These are phyloP conservation scores for Schwanniomyces occidentalis DNA, from an alignment of 805 yeast species.

Conservation along the genomic window DNA sequence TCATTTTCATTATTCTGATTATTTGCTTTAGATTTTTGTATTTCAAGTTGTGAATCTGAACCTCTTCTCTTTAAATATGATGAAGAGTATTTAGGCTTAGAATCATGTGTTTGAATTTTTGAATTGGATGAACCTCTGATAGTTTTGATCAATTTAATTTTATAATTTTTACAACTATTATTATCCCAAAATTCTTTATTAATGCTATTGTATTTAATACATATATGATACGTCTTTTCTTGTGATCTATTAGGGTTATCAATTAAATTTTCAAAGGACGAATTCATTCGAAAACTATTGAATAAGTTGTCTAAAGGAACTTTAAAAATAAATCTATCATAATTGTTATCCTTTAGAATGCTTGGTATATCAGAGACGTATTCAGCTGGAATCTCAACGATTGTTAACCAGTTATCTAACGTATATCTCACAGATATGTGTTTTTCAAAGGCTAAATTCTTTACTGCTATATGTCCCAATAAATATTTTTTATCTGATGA, in stretches of 20 bases:
- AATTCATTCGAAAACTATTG: constrained; percentile 23
- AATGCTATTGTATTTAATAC: constrained; percentile 54
- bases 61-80: constrained; percentile 33
- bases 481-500: constrained; percentile 58
- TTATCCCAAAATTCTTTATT: constrained; percentile 76
- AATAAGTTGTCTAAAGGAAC: constrained; percentile 50
- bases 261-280: constrained; percentile 4
- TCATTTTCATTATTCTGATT: constrained; percentile 3
- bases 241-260: constrained; percentile 10
- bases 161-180: constrained; percentile 60
- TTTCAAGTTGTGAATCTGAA: constrained; percentile 25
- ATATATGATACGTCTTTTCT: constrained; percentile 41
- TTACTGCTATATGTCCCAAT: constrained; percentile 76
- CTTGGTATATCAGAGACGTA: constrained; percentile 59
- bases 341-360: constrained; percentile 47
- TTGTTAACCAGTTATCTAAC: constrained; percentile 75
- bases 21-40: constrained; percentile 2
- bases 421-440: constrained; percentile 71
- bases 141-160: constrained; percentile 41
- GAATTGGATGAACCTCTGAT: constrained; percentile 8
- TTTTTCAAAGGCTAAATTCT: constrained; percentile 71
- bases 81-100: constrained; percentile 40
- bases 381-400: constrained; percentile 63
- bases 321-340: constrained; percentile 72
- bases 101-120: constrained; percentile 18